phyloP scores from a whole-genome alignment of 2,329 filamentous ascomycete genomes.

The Fusarium abutilonis region DNA sequence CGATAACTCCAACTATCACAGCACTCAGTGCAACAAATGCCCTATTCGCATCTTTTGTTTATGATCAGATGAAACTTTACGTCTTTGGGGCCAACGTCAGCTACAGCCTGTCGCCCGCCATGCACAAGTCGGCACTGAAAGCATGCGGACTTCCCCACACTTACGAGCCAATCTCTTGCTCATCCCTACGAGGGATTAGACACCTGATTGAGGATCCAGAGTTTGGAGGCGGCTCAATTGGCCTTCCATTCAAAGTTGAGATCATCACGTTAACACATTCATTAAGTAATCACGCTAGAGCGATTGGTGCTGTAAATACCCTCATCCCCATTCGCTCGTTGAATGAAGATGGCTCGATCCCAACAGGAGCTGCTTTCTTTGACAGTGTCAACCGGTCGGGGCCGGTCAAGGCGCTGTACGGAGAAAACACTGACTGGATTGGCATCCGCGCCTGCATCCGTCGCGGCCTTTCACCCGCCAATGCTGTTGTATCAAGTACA shows the following conservation, averaged over 20 bases:
- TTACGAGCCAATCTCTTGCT: constrained; percentile 72
- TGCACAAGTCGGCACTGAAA: constrained; percentile 77
- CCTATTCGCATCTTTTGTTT: constrained; percentile 72
- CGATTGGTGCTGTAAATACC: constrained; percentile 81
- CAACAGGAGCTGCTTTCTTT: constrained; percentile 63
- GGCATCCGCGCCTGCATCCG: constrained; percentile 79
- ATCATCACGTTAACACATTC: constrained; percentile 74
- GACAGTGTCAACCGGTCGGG: constrained; percentile 69
- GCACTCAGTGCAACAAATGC: constrained; percentile 71
- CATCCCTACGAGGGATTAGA: constrained; percentile 69
- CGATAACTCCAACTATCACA: constrained; percentile 57
- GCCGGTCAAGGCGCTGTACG: constrained; percentile 74
- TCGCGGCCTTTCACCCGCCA: constrained; percentile 76
- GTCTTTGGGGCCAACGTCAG: constrained; percentile 77
- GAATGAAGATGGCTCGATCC: constrained; percentile 65
- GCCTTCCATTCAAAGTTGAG: constrained; percentile 79
- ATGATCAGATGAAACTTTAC: constrained; percentile 76
- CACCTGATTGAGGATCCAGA: constrained; percentile 70
- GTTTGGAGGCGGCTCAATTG: constrained; percentile 78
- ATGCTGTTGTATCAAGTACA: constrained; percentile 66
- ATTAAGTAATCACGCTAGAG: constrained; percentile 75
- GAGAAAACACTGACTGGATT: constrained; percentile 85
- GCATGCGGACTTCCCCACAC: constrained; percentile 74
- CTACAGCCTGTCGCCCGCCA: constrained; percentile 79
- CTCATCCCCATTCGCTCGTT: constrained; percentile 74